Percentiles rank a stretch among this genome's conserved stretches.
Evolutionary conservation across 2,329 filamentous ascomycete species (phyloP).

Genomic region (Fusarium ramigenum): DNA sequence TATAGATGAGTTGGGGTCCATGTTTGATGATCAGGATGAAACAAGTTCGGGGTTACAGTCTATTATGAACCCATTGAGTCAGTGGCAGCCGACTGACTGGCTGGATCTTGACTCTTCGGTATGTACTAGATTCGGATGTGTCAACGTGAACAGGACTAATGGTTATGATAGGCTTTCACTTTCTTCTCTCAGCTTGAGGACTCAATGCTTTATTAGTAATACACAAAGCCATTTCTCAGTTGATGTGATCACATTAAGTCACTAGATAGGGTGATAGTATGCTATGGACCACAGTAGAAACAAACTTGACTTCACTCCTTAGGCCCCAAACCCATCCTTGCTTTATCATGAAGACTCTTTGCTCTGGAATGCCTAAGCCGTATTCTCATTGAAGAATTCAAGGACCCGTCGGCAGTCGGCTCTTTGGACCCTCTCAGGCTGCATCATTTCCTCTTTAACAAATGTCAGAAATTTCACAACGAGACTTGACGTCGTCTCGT

Average conservation of each 20-base stretch:
- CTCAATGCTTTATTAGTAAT: not conserved
- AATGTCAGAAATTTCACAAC: not conserved
- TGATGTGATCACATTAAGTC: rapidly evolving
- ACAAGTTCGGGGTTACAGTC: not conserved
- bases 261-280: too few species aligned
- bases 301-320: too few species aligned
- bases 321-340: not conserved
- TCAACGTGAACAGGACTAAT: rapidly evolving
- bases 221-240: rapidly evolving
- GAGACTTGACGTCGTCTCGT: rapidly evolving
- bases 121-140: rapidly evolving
- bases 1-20: not conserved
- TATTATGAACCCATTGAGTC: not conserved
- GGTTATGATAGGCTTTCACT: not conserved
- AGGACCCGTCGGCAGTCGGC: not conserved
- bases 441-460: not conserved
- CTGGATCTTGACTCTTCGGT: constrained; percentile 17
- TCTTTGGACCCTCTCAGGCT: not conserved
- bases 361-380: too few species aligned
- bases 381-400: not conserved
- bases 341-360: rapidly evolving
- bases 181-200: constrained; percentile 19
- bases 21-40: constrained; percentile 2
- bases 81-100: constrained; percentile 27
- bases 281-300: too few species aligned